These are phyloP conservation scores for Vigna angularis DNA, from an alignment of 306 rosid genomes.

Conservation along the genomic window DNA sequence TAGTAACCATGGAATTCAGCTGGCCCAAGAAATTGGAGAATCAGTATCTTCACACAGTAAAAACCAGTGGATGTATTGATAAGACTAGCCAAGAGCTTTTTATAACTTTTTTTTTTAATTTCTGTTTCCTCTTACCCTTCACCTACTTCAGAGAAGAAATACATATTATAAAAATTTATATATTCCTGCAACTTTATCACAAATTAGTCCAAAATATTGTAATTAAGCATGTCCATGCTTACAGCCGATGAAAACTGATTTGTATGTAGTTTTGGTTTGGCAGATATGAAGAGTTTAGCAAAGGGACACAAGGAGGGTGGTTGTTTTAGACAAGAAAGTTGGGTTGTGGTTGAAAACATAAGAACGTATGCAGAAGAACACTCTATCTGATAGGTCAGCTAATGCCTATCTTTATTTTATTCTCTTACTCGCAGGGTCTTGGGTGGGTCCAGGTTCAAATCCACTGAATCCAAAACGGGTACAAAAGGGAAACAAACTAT, in stretches of 20 bases:
- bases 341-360: slow-evolving; percentile 43
- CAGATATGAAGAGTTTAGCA: slow-evolving; percentile 20
- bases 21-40: slow-evolving; percentile 60
- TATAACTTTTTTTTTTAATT: neutral
- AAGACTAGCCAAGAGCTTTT: slow-evolving; percentile 19
- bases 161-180: neutral
- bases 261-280: slow-evolving; percentile 9
- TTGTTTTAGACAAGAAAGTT: slow-evolving; percentile 19
- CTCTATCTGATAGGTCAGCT: slow-evolving; percentile 32
- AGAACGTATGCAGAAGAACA: slow-evolving; percentile 29
- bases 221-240: neutral
- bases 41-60: slow-evolving; percentile 56
- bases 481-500: slow-evolving; percentile 37
- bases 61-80: slow-evolving; percentile 28
- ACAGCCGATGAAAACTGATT: neutral
- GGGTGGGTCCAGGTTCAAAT: slow-evolving; percentile 57
- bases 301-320: slow-evolving; percentile 14
- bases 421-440: slow-evolving; percentile 47
- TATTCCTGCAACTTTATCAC: too few species aligned
- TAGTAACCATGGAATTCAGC: slow-evolving; percentile 59
- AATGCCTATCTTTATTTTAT: slow-evolving; percentile 44
- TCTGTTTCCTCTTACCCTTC: neutral
- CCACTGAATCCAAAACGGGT: slow-evolving; percentile 46
- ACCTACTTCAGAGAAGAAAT: neutral
- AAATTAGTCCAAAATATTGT: neutral